Percentiles rank a stretch among this genome's conserved stretches.
These are phyloP conservation scores for Neofusicoccum laricinum DNA, from an alignment of 2,329 filamentous ascomycete species.

Conservation along the genomic window DNA sequence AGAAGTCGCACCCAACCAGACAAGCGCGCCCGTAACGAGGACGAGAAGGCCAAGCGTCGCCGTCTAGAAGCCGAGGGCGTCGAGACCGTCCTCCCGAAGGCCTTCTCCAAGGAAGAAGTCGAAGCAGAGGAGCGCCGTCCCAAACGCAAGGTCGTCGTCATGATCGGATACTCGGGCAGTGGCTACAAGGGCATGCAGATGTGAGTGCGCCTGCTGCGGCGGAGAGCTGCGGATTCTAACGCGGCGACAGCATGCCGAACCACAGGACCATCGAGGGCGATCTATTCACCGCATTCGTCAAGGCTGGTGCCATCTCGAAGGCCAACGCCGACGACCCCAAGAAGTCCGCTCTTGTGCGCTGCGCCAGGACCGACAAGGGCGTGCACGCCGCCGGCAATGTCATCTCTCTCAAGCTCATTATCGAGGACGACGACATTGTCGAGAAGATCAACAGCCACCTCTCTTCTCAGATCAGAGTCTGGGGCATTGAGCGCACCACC, in stretches of 20 bases:
- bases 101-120: conserved; percentile 76
- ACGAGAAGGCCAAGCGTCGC: conserved; percentile 39
- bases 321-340: conserved; percentile 95
- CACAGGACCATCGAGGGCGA: conserved; percentile 93
- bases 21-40: conserved; percentile 44
- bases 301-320: conserved; percentile 90
- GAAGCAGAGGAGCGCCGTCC: conserved; percentile 81
- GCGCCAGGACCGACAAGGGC: conserved; percentile 94
- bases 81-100: conserved; percentile 52
- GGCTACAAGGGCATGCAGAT: conserved; percentile 99
- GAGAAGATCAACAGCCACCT: conserved; percentile 86
- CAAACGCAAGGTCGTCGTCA: conserved; percentile 93
- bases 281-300: conserved; percentile 86
- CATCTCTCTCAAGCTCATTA: conserved; percentile 91
- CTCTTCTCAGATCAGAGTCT: conserved; percentile 85
- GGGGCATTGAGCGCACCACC: conserved; percentile 87
- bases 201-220: conserved; percentile 26
- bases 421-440: conserved; percentile 84
- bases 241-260: conserved; percentile 23
- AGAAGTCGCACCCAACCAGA: conserved; percentile 42
- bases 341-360: conserved; percentile 91
- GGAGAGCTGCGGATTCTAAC: neutral
- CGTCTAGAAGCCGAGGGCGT: conserved; percentile 35
- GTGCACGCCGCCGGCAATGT: conserved; percentile 96
- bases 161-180: conserved; percentile 93